Evolutionary conservation across 495 filamentous ascomycete species (phyloP).

Genomic region (Venustampulla echinocandica): DNA sequence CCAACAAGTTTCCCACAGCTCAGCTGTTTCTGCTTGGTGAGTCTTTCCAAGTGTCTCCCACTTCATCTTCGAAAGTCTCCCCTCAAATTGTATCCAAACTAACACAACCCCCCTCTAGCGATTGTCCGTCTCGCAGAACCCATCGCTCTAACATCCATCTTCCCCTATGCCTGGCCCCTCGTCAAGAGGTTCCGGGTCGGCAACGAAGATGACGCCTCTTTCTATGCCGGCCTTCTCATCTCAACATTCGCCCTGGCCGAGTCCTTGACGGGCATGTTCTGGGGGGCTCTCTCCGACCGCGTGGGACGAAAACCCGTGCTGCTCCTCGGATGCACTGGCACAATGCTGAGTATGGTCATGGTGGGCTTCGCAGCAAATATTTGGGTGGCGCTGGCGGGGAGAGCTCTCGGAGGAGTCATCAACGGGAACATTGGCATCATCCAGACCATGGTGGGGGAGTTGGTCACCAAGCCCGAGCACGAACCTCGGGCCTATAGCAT

Average conservation of each 20-base stretch:
- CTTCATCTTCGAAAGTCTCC: neutral
- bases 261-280: constrained; percentile 79
- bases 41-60: neutral
- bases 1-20: constrained; percentile 21
- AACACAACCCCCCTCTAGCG: constrained; percentile 40
- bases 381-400: constrained; percentile 72
- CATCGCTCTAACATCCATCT: constrained; percentile 98
- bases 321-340: constrained; percentile 76
- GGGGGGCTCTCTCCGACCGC: constrained; percentile 86
- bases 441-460: constrained; percentile 86
- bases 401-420: constrained; percentile 80
- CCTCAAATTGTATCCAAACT: neutral
- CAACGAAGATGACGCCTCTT: constrained; percentile 74
- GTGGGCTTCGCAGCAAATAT: constrained; percentile 88
- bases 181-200: constrained; percentile 80
- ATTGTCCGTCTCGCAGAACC: constrained; percentile 91
- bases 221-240: constrained; percentile 94
- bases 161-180: constrained; percentile 98
- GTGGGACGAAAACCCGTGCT: constrained; percentile 90
- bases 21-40: constrained; percentile 23
- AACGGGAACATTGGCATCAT: constrained; percentile 77
- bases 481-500: constrained; percentile 83
- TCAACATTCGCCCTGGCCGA: constrained; percentile 95
- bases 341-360: constrained; percentile 82
- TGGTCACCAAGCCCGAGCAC: constrained; percentile 84